These are phyloP conservation scores for Porphyrellus cyaneotinctus DNA, from an alignment of 768 basidiomycete genomes.

Conservation along the genomic window DNA sequence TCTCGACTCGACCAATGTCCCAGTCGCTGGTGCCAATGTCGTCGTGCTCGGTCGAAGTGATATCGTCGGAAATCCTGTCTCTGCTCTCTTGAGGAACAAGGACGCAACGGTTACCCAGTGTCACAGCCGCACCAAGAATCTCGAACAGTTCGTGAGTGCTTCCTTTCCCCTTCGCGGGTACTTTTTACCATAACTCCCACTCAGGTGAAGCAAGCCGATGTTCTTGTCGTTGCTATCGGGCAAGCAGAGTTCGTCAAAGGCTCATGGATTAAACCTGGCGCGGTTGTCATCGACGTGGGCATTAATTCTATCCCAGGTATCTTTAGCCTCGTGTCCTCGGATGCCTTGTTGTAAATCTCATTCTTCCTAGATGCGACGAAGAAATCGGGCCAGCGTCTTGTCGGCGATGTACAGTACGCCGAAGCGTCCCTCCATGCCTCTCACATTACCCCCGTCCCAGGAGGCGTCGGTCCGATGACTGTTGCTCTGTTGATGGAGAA, in stretches of 20 bases:
- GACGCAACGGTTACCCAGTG: slow-evolving; percentile 98
- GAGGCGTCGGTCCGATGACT: slow-evolving; percentile 99
- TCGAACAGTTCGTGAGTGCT: slow-evolving; percentile 66
- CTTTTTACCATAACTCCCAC: background rate
- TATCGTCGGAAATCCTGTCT: slow-evolving; percentile 95
- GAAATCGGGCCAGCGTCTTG: slow-evolving; percentile 92
- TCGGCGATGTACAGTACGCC: slow-evolving; percentile 90
- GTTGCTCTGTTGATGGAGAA: slow-evolving; percentile 98
- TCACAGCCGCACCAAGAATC: slow-evolving; percentile 84
- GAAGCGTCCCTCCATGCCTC: slow-evolving; percentile 77
- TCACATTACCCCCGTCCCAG: slow-evolving; percentile 95
- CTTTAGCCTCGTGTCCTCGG: slow-evolving; percentile 8
- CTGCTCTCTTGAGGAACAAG: slow-evolving; percentile 80
- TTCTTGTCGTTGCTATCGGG: slow-evolving; percentile 96
- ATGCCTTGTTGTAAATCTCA: background rate
- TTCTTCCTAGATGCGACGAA: slow-evolving; percentile 66
- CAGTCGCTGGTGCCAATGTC: slow-evolving; percentile 72
- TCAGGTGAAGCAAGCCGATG: slow-evolving; percentile 83
- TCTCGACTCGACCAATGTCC: slow-evolving; percentile 79
- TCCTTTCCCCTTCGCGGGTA: slow-evolving; percentile 5
- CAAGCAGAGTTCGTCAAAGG: slow-evolving; percentile 88
- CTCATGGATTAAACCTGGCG: slow-evolving; percentile 92
- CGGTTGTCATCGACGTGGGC: slow-evolving; percentile 95
- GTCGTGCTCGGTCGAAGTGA: slow-evolving; percentile 97
- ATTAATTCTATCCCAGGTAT: slow-evolving; percentile 92